Conservation (phyloP, 1,284 basidiomycete species). For the Sporisorium sorghi region DNA sequence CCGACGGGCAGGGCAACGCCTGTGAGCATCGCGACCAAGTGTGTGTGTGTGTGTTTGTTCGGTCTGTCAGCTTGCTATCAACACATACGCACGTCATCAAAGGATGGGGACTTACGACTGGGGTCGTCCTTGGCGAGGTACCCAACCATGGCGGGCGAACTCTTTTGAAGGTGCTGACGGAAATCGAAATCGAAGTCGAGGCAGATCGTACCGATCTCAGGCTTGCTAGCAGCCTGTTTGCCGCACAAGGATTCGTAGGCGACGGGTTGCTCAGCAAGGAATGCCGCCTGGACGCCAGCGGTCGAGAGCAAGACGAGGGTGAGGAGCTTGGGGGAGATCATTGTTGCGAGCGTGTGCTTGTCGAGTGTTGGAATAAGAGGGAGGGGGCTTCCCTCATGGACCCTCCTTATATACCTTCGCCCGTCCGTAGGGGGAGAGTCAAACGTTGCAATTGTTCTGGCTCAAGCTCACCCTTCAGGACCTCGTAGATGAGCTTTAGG, state of each 20-base stretch:
- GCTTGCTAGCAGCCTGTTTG: too few relatives aligned
- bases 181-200: background rate
- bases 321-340: background rate
- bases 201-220: background rate
- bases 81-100: background rate
- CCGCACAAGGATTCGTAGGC: background rate
- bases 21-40: too few relatives aligned
- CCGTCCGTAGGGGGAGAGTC: background rate
- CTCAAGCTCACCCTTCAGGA: too few relatives aligned
- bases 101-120: background rate
- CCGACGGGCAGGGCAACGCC: background rate
- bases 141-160: background rate
- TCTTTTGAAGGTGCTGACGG: background rate
- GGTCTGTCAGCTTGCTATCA: background rate
- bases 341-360: background rate
- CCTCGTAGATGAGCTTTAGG: too few relatives aligned
- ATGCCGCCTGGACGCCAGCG: background rate
- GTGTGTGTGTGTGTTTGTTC: background rate
- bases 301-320: background rate
- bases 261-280: background rate
- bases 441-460: too few relatives aligned
- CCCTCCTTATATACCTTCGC: background rate
- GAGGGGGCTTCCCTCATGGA: background rate
- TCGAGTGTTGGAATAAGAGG: background rate
- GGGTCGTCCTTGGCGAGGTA: background rate